Conservation (phyloP, 495 filamentous ascomycete genomes). For the Chaetomidium leptoderma region DNA sequence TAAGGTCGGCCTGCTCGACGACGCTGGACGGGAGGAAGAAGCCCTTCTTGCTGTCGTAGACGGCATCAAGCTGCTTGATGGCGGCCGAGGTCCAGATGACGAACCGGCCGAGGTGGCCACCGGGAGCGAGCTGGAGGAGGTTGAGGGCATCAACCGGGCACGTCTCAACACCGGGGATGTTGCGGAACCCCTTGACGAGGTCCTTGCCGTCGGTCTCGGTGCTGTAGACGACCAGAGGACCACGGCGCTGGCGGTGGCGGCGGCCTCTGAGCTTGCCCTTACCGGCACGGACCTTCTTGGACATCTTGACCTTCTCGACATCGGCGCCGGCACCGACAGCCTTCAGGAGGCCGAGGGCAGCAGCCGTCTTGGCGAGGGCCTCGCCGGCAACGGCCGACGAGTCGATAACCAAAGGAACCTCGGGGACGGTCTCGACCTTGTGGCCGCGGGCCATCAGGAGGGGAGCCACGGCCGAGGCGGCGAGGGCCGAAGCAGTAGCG, state of each 20-base stretch:
- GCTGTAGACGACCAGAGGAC: slow-evolving; percentile 94
- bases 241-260: slow-evolving; percentile 93
- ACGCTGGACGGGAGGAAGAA: slow-evolving; percentile 88
- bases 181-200: slow-evolving; percentile 88
- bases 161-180: slow-evolving; percentile 97
- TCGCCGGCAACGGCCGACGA: slow-evolving; percentile 75
- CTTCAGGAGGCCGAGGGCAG: slow-evolving; percentile 79
- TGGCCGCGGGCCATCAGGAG: slow-evolving; percentile 96
- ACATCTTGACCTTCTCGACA: slow-evolving; percentile 87
- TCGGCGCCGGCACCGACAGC: slow-evolving; percentile 85
- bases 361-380: slow-evolving; percentile 81
- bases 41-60: slow-evolving; percentile 99
- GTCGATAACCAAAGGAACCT: slow-evolving; percentile 94
- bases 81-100: slow-evolving; percentile 97
- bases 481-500: slow-evolving; percentile 92
- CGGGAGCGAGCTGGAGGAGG: slow-evolving; percentile 97
- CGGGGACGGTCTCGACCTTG: slow-evolving; percentile 84
- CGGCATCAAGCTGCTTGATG: slow-evolving; percentile 88
- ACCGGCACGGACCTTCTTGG: slow-evolving; percentile 90
- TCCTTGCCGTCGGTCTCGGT: slow-evolving; percentile 88
- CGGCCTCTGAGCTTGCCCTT: slow-evolving; percentile 97
- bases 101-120: slow-evolving; percentile 98
- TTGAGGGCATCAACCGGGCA: slow-evolving; percentile 91
- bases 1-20: slow-evolving; percentile 85
- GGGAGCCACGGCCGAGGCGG: slow-evolving; percentile 88